phyloP scores from a whole-genome alignment of 2,329 filamentous ascomycete genomes.

The Hypoxylon sp. region DNA sequence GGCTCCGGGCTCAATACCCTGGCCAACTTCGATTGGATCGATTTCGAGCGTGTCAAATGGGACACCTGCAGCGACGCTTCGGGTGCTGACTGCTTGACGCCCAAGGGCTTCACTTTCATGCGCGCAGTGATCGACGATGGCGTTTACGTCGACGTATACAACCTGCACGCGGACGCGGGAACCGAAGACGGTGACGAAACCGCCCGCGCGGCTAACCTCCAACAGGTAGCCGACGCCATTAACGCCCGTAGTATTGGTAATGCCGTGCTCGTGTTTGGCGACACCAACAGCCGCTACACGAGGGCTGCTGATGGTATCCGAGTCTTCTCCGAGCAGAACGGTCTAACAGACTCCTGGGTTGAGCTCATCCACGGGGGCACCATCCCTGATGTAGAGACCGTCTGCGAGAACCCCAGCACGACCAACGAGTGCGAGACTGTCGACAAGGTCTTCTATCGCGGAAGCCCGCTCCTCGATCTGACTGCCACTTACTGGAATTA shows the following conservation, averaged over 20 bases:
- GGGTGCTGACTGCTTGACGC: constrained; percentile 73
- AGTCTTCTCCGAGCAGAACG: constrained; percentile 65
- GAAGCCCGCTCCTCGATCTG: constrained; percentile 62
- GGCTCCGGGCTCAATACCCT: constrained; percentile 76
- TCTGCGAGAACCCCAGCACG: constrained; percentile 72
- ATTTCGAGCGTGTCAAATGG: constrained; percentile 73
- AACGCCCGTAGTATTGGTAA: constrained; percentile 69
- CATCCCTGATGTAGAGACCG: constrained; percentile 60
- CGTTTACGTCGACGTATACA: constrained; percentile 75
- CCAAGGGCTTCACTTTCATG: constrained; percentile 80
- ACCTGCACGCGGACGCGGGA: constrained; percentile 77
- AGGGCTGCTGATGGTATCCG: constrained; percentile 67
- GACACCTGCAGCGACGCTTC: constrained; percentile 69
- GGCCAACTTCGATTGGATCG: constrained; percentile 70
- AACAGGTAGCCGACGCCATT: constrained; percentile 72
- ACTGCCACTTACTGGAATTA: constrained; percentile 68
- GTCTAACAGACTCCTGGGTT: constrained; percentile 72
- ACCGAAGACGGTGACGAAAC: constrained; percentile 65
- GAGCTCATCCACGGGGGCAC: constrained; percentile 65
- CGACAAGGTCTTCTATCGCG: constrained; percentile 76
- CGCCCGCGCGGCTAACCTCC: constrained; percentile 71
- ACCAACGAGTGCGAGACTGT: constrained; percentile 73
- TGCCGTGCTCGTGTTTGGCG: constrained; percentile 74
- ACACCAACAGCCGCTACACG: constrained; percentile 77
- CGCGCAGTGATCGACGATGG: constrained; percentile 66